Base-by-base conservation (phyloP, 306 rosid genomes). In the Pterocarpus santalinus region DNA sequence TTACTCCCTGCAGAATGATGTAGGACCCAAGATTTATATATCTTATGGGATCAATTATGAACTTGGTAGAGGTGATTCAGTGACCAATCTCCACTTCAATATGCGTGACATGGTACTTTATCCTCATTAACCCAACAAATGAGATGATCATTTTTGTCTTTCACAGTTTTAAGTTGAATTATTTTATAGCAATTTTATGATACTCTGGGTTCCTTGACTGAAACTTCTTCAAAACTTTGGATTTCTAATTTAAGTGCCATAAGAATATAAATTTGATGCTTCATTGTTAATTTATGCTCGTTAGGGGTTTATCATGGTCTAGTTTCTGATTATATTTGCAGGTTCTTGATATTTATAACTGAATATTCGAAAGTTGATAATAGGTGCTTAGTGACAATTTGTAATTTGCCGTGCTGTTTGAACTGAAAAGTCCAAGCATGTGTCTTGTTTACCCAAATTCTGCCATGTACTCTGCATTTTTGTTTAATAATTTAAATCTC, bases 1-100 rank as follows among this genome's bases (percentile, higher is more conserved):
- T 81, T 96, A 90, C 91, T 96, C 99, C 85, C 86, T 96, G 86
- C 97, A 93, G 86, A 96, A 93, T 86, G 98, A 96, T 14, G 99
- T 90, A 66, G 99, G 99, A 61, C 99, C 98, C 67, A 96, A 93
- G 90, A 93, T 93, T 72, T 90, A 89, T 82, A 86, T 93, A 79
- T 88, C 94, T 72, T 92, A 96, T 84, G 99, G 99, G 73, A 84
- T 87, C 82, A 61, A 67, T 73, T 88, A 92, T 80, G 94, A 96
- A 68, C 94, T 89, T 82, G 89, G 88, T 66, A 77, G 85, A 75
- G 96, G 91, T 72, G 84, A 90, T 82, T 90, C 91, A 28, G 93
- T 88, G 86, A 90, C 97, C 64, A 93, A 93, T 88, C 99, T 96
- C 78, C 97, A 89, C 88, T 89, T 89, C 88, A 96, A 93, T 75